Evolutionary conservation across 1,284 basidiomycete species (phyloP), one percentile per base, ranked within the genome.

Genomic region (Marasmius sp.): DNA sequence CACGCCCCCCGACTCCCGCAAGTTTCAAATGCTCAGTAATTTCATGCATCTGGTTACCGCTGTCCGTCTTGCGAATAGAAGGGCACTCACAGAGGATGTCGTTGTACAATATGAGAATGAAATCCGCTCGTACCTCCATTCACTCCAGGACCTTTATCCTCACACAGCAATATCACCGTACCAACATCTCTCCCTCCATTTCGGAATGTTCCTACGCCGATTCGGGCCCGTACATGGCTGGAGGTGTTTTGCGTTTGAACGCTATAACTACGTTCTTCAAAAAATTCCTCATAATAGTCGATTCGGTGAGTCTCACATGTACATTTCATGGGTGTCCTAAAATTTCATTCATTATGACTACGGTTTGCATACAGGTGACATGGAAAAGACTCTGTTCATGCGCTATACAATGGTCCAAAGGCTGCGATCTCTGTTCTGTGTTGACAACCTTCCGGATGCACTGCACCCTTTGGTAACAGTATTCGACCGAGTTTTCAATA

Each of bases 141-240:
- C 64, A 1, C 51, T 80, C 0, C 37, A 62, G 8, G 61, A 65
- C 0, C 61, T 81, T 0, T 80, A 72, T 62, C 72, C 72, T 7
- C 66, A 61, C 5, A 65, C 69, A 3, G 38, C 57, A 0, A 66
- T 79, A 20, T 65, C 67, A 1, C 75, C 77, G 8, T 75, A 79
- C 56, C 78, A 80, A 20, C 79, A 81, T 62, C 63, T 77, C 6
- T 61, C 74, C 9, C 64, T 79, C 6, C 78, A 79, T 59, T 71
- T 75, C 56, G 63, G 64, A 0, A 57, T 62, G 0, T 66, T 69
- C 20, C 61, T 79, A 1, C 37, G 59, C 6, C 41, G 65, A 1
- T 78, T 75, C 64, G 76, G 79, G 0, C 77, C 77, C 2, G 68
- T 69, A 1, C 74, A 75, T 59, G 66, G 70, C 0, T 78, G 74